Evolutionary conservation across 257 asterid species (phyloP), one percentile per base, ranked within the genome.

Genomic region (Nicotiana attenuata): DNA sequence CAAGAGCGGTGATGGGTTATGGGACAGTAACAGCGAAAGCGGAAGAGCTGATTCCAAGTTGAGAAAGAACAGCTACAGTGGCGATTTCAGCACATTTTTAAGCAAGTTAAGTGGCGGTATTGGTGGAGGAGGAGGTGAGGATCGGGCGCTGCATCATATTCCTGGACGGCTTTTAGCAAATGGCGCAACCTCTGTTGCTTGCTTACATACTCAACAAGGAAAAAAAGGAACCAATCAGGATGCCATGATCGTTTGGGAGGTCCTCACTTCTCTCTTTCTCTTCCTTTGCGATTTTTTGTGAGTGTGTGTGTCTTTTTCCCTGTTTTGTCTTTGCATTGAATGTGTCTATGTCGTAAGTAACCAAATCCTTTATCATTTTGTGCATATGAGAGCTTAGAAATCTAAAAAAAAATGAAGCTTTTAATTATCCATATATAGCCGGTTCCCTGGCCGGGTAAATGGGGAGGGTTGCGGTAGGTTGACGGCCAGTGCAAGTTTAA

Each of bases 221-320:
- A 96, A 91, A 90, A 96, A 96, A 83, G 98, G 99, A 60, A 89
- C 98, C 22, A 96, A 96, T 87, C 99, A 96, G 83, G 99, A 96
- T 31, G 98, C 99, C 33, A 96, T 96, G 98, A 90, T 94, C 88
- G 85, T 92, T 88, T 96, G 99, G 99, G 99, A 96, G 99, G 99
- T 94, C 55, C 77, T 85, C 82, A 59, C 7, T 81, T 80, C 29
- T 38, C 61, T 80, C 61, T 50, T 38, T 73, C 80, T 88, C 45
- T 60, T 8, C 0, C 11, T 53, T n/a, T 41, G 20, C 28, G 7
- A 5, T 1, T 63, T 29, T 60, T 20, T 9, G 15, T 60, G 4
- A 38, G 16, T 38, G 24, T 56, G 28, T 38, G 13, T 1, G 10
- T 1, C n/a, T 38, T 38, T 41, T 2, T 7, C 10, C 47, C 47